Conservation (phyloP, 805 yeast species). For the Myxozyma monticola region DNA sequence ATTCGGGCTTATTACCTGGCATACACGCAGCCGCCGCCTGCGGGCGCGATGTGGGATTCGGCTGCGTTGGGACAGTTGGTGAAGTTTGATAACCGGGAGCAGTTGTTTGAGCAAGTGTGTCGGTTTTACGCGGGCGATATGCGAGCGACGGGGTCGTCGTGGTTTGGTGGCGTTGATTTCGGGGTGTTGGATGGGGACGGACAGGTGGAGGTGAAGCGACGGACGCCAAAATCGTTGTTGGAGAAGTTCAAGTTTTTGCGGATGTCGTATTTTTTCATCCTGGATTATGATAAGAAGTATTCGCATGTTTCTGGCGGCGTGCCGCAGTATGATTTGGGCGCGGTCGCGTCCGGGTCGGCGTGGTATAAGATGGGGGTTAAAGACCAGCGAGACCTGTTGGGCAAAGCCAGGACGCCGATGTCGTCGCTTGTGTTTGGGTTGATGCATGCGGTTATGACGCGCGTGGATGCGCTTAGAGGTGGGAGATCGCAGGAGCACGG, state of each 20-base stretch:
- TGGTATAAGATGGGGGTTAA: conserved; percentile 20
- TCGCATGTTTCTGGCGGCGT: conserved; percentile 6
- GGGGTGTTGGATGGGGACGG: not conserved
- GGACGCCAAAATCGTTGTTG: conserved; percentile 26
- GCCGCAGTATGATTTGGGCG: conserved; percentile 15
- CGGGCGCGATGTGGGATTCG: conserved; percentile 18
- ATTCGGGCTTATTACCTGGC: conserved; percentile 21
- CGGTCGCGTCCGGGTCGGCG: conserved; percentile 7
- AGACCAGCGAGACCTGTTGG: conserved; percentile 27
- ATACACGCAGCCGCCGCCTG: conserved; percentile 22
- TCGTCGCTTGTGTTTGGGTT: conserved; percentile 18
- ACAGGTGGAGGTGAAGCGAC: conserved; percentile 11
- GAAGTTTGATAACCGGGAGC: conserved; percentile 25
- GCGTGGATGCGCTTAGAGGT: conserved; percentile 13
- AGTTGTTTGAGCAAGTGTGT: conserved; percentile 25
- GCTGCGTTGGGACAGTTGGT: conserved; percentile 11
- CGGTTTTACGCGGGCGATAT: conserved; percentile 20
- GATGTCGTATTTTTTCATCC: conserved; percentile 26
- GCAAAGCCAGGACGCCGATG: conserved; percentile 30
- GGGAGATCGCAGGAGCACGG: not conserved
- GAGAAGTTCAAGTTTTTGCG: conserved; percentile 29
- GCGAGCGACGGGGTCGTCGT: not conserved
- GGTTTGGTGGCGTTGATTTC: conserved; percentile 5
- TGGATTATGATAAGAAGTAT: conserved; percentile 23
- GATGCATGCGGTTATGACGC: conserved; percentile 25